Conservation (phyloP, 2,329 filamentous ascomycete genomes). For the Blumeria hordei region DNA sequence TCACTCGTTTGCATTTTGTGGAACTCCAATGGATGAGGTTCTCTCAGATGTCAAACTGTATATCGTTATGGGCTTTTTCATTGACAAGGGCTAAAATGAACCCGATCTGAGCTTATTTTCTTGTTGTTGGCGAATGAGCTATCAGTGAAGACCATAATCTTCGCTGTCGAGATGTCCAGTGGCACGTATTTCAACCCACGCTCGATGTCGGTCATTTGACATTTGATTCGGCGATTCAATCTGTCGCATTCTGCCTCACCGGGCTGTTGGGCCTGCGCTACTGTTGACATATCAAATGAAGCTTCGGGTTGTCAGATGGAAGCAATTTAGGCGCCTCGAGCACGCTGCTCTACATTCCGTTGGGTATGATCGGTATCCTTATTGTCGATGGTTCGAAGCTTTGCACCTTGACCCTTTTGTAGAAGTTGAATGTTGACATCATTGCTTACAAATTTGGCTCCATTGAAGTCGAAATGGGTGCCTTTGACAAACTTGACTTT, state of each 20-base stretch:
- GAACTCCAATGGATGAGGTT: not conserved
- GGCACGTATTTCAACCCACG: not conserved
- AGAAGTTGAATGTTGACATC: not conserved
- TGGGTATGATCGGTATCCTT: not conserved
- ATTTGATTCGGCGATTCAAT: not conserved
- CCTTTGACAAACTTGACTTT: not conserved
- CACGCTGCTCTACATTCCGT: not conserved
- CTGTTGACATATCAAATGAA: not conserved
- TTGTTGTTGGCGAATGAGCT: not conserved
- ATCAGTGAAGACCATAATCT: constrained; percentile 1
- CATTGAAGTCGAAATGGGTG: not conserved
- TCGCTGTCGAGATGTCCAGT: not conserved
- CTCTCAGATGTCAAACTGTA: not conserved
- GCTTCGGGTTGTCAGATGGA: not conserved
- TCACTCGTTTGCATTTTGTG: not conserved
- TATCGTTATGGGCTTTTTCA: not conserved
- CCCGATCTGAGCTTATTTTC: not conserved
- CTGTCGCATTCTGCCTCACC: not conserved
- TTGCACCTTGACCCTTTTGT: not conserved
- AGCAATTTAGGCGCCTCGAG: not conserved
- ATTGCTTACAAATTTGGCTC: not conserved
- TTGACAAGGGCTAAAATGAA: not conserved
- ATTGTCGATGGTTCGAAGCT: not conserved
- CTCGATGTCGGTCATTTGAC: not conserved
- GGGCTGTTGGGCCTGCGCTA: not conserved